Conservation (phyloP, 164 flowering plant genomes). For the Magnolia officinalis region DNA sequence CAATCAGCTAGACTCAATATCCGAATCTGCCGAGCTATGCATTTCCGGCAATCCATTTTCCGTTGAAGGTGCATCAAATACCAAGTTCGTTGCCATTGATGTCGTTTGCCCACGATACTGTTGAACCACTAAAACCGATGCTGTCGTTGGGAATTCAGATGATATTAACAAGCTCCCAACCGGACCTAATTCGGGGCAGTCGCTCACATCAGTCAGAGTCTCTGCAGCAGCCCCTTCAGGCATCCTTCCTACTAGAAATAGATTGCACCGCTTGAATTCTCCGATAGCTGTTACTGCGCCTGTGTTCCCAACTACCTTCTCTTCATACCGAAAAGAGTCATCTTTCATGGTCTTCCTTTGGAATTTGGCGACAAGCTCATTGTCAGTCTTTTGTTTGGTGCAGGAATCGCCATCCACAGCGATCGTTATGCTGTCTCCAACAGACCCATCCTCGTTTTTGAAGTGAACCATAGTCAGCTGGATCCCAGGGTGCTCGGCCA, state of each 20-base stretch:
- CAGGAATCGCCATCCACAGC: neutral
- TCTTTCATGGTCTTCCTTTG: neutral
- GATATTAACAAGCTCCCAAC: constrained; percentile 50
- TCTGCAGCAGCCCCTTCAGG: constrained; percentile 19
- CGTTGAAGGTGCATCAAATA: neutral
- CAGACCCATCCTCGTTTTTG: constrained; percentile 4
- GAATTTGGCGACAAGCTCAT: constrained; percentile 8
- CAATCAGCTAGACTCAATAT: neutral
- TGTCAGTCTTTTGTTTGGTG: constrained; percentile 1
- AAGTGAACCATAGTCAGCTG: constrained; percentile 25
- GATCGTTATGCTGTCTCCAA: neutral
- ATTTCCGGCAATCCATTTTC: neutral
- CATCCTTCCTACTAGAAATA: constrained; percentile 48
- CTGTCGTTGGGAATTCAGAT: constrained; percentile 37
- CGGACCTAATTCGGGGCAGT: constrained; percentile 70
- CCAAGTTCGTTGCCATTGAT: neutral
- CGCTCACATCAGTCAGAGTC: constrained; percentile 21
- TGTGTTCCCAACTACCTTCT: constrained; percentile 22
- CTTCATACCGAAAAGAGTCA: constrained; percentile 16
- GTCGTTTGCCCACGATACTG: constrained; percentile 23
- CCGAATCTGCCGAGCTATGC: neutral
- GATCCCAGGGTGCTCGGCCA: constrained; percentile 55
- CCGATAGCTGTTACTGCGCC: constrained; percentile 20
- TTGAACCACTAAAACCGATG: constrained; percentile 70
- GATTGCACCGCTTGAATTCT: constrained; percentile 30